phyloP scores from a whole-genome alignment of 495 filamentous ascomycete species.

The Aspergillus diversus region DNA sequence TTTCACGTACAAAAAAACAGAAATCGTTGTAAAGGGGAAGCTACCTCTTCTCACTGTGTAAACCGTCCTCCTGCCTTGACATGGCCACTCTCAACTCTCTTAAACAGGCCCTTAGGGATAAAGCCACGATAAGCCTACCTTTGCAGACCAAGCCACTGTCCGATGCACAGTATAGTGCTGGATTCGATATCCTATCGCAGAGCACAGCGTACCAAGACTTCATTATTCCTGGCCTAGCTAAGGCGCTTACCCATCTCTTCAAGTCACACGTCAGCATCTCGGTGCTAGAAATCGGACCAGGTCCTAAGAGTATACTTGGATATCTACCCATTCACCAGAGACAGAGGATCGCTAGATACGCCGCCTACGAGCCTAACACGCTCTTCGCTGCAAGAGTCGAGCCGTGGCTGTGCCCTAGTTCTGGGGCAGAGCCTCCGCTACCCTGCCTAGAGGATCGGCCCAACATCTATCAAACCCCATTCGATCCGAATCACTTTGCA shows the following conservation, averaged over 20 bases:
- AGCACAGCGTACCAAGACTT: constrained; percentile 58
- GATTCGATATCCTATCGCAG: constrained; percentile 53
- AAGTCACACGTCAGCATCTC: constrained; percentile 52
- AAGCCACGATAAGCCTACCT: constrained; percentile 33
- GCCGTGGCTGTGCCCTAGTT: constrained; percentile 43
- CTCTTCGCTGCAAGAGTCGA: constrained; percentile 53
- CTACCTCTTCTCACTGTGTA: no score
- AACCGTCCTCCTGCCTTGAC: no score
- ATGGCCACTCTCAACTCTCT: constrained; percentile 50
- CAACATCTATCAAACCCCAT: constrained; percentile 50
- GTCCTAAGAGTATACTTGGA: constrained; percentile 58
- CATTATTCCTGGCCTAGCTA: constrained; percentile 59
- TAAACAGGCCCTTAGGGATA: constrained; percentile 52
- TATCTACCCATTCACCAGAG: constrained; percentile 50
- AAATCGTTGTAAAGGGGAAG: no score
- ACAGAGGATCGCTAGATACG: constrained; percentile 53
- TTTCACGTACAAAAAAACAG: no score
- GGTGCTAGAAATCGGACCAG: constrained; percentile 64
- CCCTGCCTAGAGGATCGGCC: constrained; percentile 50
- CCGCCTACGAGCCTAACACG: constrained; percentile 60
- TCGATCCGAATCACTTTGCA: constrained; percentile 38
- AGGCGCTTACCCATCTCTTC: constrained; percentile 52
- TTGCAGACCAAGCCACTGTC: constrained; percentile 49
- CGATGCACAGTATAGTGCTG: constrained; percentile 55
- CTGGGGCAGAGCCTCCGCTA: constrained; percentile 42